Percentiles rank a stretch among this genome's conserved stretches.
Conservation (phyloP, 2,329 filamentous ascomycete genomes). For the Botrytis tulipae region DNA sequence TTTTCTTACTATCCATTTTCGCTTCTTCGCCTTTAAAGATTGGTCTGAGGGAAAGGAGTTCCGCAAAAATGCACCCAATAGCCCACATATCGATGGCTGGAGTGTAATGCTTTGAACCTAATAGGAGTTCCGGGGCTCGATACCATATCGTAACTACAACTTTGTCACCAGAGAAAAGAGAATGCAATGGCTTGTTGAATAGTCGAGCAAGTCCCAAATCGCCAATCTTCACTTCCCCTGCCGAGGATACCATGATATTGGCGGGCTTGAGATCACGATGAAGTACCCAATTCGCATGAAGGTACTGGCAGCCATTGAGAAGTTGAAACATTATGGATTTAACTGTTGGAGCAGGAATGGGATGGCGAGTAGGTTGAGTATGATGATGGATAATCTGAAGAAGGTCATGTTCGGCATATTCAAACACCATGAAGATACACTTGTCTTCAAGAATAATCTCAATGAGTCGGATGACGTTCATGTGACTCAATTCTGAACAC, state of each 20-base stretch:
- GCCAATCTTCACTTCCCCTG: slow-evolving; percentile 88
- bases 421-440: slow-evolving; percentile 99
- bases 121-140: slow-evolving; percentile 86
- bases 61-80: slow-evolving; percentile 95
- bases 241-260: slow-evolving; percentile 96
- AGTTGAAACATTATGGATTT: slow-evolving; percentile 96
- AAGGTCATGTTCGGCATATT: slow-evolving; percentile 96
- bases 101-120: slow-evolving; percentile 94
- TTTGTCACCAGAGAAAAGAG: slow-evolving; percentile 90
- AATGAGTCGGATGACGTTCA: slow-evolving; percentile 84
- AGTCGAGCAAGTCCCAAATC: slow-evolving; percentile 88
- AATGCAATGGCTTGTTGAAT: slow-evolving; percentile 91
- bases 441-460: slow-evolving; percentile 98
- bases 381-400: slow-evolving; percentile 98
- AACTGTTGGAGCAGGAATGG: slow-evolving; percentile 84
- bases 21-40: slow-evolving; percentile 99
- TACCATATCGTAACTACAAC: slow-evolving; percentile 99
- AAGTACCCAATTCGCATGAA: slow-evolving; percentile 95
- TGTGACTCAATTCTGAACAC: slow-evolving; percentile 85
- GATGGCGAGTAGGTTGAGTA: slow-evolving; percentile 78
- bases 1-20: slow-evolving; percentile 98
- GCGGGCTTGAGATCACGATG: slow-evolving; percentile 96
- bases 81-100: slow-evolving; percentile 98
- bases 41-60: slow-evolving; percentile 81
- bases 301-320: slow-evolving; percentile 88